These are phyloP conservation scores for Firmiana major DNA, from an alignment of 345 rosid species.

Conservation along the genomic window DNA sequence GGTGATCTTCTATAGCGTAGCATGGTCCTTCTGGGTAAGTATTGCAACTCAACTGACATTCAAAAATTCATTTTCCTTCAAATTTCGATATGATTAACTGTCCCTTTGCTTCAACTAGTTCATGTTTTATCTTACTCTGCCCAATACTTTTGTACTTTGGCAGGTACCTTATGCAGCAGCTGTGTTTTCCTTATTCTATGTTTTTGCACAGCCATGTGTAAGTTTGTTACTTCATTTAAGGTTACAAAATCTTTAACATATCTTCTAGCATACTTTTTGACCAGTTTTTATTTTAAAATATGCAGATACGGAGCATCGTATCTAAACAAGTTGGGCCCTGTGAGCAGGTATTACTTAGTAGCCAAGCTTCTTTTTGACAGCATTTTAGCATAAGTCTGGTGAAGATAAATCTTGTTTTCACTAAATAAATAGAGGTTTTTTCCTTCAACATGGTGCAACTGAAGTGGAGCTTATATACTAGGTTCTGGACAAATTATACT, in stretches of 20 bases:
- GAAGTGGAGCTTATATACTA: background rate
- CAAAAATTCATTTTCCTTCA: background rate
- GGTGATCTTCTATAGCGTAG: constrained; percentile 74
- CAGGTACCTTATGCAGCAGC: constrained; percentile 89
- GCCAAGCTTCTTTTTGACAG: background rate
- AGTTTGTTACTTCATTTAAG: constrained; percentile 29
- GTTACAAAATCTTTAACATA: background rate
- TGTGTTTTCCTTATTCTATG: constrained; percentile 47
- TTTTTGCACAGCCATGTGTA: constrained; percentile 76
- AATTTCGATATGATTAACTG: background rate
- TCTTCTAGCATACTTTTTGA: background rate
- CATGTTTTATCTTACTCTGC: constrained; percentile 3
- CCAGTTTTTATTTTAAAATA: background rate
- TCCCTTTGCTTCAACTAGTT: background rate
- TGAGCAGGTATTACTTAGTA: constrained; percentile 59
- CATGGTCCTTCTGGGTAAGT: constrained; percentile 84
- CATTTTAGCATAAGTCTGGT: background rate
- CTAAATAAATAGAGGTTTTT: background rate
- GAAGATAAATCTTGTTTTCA: background rate
- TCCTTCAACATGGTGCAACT: background rate
- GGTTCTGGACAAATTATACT: background rate
- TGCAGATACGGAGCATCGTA: constrained; percentile 80
- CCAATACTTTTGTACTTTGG: constrained; percentile 21
- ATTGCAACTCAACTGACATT: constrained; percentile 8
- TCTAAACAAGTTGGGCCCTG: constrained; percentile 77